A percentile compares a stretch with the other conserved stretches of the same genome.
Evolutionary conservation across 2,329 filamentous ascomycete species (phyloP).

Genomic region (Phyllosticta paracitricarpa): DNA sequence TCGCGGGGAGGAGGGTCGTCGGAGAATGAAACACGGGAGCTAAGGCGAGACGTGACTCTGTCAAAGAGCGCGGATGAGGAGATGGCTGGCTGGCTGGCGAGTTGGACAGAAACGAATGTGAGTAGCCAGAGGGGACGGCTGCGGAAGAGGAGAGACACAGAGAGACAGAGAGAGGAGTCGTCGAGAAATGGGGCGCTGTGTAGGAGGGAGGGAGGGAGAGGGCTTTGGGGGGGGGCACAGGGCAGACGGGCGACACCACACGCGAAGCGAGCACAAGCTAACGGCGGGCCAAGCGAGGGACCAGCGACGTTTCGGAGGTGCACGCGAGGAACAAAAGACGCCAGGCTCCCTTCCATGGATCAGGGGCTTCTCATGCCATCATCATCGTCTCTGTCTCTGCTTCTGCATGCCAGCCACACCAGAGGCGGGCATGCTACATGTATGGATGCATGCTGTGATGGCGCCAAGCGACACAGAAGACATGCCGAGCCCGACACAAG

Average conservation of each 20-base stretch:
- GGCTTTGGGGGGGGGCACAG: not conserved
- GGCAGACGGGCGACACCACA: not conserved
- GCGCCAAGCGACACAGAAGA: not conserved
- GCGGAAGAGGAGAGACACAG: not conserved
- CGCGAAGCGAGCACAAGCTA: not conserved
- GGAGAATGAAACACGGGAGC: constrained; percentile 11
- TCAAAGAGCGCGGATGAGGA: constrained; percentile 9
- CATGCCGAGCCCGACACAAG: too few relatives aligned
- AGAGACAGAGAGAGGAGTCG: not conserved
- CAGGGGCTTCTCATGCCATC: not conserved
- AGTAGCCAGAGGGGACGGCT: not conserved
- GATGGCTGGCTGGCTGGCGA: not conserved
- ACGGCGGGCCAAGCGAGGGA: not conserved
- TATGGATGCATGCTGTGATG: not conserved
- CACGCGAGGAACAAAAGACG: not conserved
- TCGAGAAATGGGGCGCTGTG: not conserved
- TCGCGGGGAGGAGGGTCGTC: not conserved
- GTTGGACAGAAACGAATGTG: not conserved
- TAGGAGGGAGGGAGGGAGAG: not conserved
- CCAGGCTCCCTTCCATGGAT: not conserved
- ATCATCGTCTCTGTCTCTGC: not conserved
- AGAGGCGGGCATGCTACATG: too few relatives aligned
- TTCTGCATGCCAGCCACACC: not conserved
- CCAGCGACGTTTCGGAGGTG: not conserved
- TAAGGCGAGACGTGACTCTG: constrained; percentile 7